Conservation (phyloP, 495 filamentous ascomycete species). For the Xylaria castorea region DNA sequence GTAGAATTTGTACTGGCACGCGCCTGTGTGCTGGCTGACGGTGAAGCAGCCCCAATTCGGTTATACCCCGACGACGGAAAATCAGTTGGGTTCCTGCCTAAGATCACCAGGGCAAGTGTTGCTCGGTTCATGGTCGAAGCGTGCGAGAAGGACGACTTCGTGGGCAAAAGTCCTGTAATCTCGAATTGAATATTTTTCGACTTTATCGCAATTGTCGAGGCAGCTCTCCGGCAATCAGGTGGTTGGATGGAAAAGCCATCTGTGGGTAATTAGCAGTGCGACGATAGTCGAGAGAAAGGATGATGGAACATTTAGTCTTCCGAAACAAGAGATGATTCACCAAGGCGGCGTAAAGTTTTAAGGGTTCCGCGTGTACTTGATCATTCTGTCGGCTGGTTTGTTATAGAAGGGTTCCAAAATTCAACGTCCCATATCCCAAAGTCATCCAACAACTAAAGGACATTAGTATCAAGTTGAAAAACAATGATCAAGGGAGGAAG, state of each 20-base stretch:
- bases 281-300: neutral
- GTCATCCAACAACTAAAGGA: constrained; percentile 34
- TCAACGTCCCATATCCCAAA: constrained; percentile 37
- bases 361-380: neutral
- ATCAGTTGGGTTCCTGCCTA: constrained; percentile 17
- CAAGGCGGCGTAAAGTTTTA: neutral
- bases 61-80: constrained; percentile 29
- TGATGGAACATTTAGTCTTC: neutral
- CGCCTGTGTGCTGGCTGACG: constrained; percentile 28
- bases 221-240: neutral
- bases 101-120: constrained; percentile 50
- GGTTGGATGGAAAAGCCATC: neutral
- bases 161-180: constrained; percentile 49
- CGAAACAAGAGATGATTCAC: neutral
- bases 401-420: constrained; percentile 36
- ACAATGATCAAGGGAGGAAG: neutral
- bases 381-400: constrained; percentile 4
- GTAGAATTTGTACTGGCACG: constrained; percentile 28
- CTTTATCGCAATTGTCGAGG: neutral
- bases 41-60: constrained; percentile 23
- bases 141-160: constrained; percentile 43
- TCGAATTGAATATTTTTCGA: constrained; percentile 37
- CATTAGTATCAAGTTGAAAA: constrained; percentile 8
- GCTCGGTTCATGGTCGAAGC: constrained; percentile 53
- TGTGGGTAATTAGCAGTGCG: neutral